Evolutionary conservation across 2,329 filamentous ascomycete species (phyloP), one percentile per base, ranked within the genome.

Genomic region (Neobulgaria alba): DNA sequence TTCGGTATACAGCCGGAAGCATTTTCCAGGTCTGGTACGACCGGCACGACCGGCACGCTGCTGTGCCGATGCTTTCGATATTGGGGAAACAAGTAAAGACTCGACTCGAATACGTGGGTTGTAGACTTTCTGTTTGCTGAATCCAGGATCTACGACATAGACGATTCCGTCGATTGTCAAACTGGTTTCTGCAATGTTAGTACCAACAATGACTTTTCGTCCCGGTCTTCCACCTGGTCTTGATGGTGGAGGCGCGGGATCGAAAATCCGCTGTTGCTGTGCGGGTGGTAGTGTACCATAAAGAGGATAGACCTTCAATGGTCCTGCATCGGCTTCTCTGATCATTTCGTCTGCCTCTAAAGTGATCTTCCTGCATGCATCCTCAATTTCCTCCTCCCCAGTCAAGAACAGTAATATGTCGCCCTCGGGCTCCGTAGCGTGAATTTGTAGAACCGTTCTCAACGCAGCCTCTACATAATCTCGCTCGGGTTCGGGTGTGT

Each of bases 51-150:
- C 93, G 49, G 93, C 93, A 62, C 93, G 77, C 67, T 98, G 92
- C 62, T 95, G 87, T 8, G 93, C 92, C 1, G 92, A 96, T 17
- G 92, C 92, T 63, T 95, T 96, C 44, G 89, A 96, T 53, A 98
- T 96, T 16, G 92, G 89, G 3, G 92, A 95, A 4, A 98, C 90
- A n/a, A 98, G 72, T 5, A 98, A 74, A 1, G 92, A 96, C 66
- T 98, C 92, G 50, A 98, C 89, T 63, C 92, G 81, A 55, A 95
- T 93, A 46, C 92, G 81, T 16, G 92, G 90, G 63, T 98, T 96
- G 71, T 96, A 98, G 48, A 96, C 92, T 66, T 96, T 98, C 59
- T 98, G 92, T 69, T 98, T 98, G 68, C 88, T 95, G 69, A 98
- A 98, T 26, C 92, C 92, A 2, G 92, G 90, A 58, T 98, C 92